These are phyloP conservation scores for Mucor saturninus DNA, from an alignment of 371 early-diverging fungal species.

Conservation along the genomic window DNA sequence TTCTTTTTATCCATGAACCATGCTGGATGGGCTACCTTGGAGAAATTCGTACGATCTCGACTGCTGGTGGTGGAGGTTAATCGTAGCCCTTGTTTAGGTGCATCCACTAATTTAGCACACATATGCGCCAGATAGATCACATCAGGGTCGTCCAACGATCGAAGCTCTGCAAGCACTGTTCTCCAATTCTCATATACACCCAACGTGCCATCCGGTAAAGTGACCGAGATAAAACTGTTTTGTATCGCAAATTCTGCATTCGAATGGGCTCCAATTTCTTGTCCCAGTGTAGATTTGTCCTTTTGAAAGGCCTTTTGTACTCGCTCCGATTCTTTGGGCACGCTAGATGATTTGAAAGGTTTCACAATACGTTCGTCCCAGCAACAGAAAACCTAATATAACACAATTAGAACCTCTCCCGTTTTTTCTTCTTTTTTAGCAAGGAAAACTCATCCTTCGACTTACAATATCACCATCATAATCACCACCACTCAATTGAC, in stretches of 20 bases:
- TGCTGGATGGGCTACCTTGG: slow-evolving; percentile 30
- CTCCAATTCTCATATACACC: slow-evolving; percentile 53
- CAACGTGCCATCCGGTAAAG: slow-evolving; percentile 39
- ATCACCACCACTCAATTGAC: slow-evolving; percentile 54
- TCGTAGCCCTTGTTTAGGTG: slow-evolving; percentile 52
- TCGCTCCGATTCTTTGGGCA: slow-evolving; percentile 15
- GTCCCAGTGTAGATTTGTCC: slow-evolving; percentile 26
- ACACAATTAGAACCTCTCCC: background rate
- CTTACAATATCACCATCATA: slow-evolving; percentile 61
- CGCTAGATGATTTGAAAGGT: slow-evolving; percentile 31
- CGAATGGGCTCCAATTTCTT: slow-evolving; percentile 11
- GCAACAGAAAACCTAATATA: slow-evolving; percentile 49
- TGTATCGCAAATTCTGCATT: slow-evolving; percentile 34
- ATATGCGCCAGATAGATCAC: slow-evolving; percentile 52
- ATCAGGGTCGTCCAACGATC: slow-evolving; percentile 38
- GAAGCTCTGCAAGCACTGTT: slow-evolving; percentile 37
- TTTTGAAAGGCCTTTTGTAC: slow-evolving; percentile 40
- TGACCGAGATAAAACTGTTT: slow-evolving; percentile 29
- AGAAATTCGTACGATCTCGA: slow-evolving; percentile 26
- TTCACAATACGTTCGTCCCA: slow-evolving; percentile 55
- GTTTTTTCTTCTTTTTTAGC: background rate
- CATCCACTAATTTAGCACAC: slow-evolving; percentile 54
- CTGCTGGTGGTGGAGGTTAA: slow-evolving; percentile 23
- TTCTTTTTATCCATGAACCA: slow-evolving; percentile 52
- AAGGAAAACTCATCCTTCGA: background rate